Conservation (phyloP, 306 rosid genomes). For the Corylus heterophylla region DNA sequence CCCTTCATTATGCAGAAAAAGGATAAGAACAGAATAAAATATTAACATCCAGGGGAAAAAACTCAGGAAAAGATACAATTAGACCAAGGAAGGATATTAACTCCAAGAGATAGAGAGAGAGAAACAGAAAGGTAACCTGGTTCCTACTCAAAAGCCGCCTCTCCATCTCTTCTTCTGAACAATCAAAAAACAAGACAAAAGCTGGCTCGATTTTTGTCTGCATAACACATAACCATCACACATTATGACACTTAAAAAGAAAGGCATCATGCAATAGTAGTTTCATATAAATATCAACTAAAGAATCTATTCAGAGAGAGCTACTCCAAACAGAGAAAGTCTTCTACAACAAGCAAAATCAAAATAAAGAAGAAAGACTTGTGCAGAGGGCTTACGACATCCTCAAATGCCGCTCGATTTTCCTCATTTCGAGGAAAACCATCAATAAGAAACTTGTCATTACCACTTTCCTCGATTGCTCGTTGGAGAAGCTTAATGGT, state of each 20-base stretch:
- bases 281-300: not conserved
- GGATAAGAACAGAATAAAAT: not conserved
- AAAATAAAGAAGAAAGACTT: not conserved
- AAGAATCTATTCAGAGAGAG: constrained; percentile 12
- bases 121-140: constrained; percentile 58
- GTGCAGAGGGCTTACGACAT: constrained; percentile 55
- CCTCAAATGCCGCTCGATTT: constrained; percentile 98
- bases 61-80: not conserved
- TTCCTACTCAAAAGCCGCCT: constrained; percentile 81
- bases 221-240: constrained; percentile 47
- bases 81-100: not conserved
- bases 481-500: constrained; percentile 86
- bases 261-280: not conserved
- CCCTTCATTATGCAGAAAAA: constrained; percentile 56
- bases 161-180: constrained; percentile 92
- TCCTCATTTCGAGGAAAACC: constrained; percentile 99
- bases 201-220: constrained; percentile 91
- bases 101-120: not conserved
- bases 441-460: constrained; percentile 94
- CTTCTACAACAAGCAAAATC: not conserved
- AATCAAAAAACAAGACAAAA: constrained; percentile 80
- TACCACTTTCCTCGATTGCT: constrained; percentile 75
- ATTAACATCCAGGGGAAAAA: not conserved
- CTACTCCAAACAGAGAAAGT: not conserved
- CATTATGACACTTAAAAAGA: constrained; percentile 19